These are phyloP conservation scores for Pythium volutum DNA, from an alignment of 352 stramenopile species.

Conservation along the genomic window DNA sequence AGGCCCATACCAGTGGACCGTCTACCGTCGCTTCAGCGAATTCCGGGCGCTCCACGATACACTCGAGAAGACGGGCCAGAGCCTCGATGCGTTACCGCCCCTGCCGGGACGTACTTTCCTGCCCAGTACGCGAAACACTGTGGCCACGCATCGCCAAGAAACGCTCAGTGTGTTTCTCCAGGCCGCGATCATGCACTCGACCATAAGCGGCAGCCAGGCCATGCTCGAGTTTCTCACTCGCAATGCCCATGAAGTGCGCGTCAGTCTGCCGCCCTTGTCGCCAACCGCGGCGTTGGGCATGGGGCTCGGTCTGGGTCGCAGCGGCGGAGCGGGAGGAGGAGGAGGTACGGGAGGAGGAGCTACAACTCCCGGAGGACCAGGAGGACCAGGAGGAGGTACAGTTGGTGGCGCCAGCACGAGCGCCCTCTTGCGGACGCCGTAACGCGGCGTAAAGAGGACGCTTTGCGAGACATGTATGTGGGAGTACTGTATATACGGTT, in stretches of 20 bases:
- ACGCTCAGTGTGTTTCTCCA: conserved; percentile 77
- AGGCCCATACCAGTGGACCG: conserved; percentile 81
- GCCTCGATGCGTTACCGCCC: conserved; percentile 54
- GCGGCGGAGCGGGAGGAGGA: conserved; percentile 2
- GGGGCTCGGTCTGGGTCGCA: neutral
- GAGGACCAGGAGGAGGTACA: conserved; percentile 3
- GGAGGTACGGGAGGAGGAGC: neutral
- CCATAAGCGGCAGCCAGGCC: conserved; percentile 57
- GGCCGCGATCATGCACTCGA: conserved; percentile 80
- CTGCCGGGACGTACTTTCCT: conserved; percentile 72
- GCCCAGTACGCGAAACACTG: conserved; percentile 57
- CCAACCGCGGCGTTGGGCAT: conserved; percentile 29
- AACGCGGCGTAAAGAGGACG: neutral
- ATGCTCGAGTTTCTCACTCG: conserved; percentile 80
- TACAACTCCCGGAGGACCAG: neutral
- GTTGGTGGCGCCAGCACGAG: conserved; percentile 15
- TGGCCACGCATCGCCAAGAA: conserved; percentile 76
- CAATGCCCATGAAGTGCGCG: conserved; percentile 69
- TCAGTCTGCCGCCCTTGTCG: conserved; percentile 78
- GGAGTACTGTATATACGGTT: neutral
- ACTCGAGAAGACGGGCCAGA: conserved; percentile 45
- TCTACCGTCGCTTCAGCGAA: conserved; percentile 84
- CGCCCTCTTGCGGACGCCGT: conserved; percentile 18
- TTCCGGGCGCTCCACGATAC: conserved; percentile 58
- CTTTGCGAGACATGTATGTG: neutral